A percentile compares a stretch with the other conserved stretches of the same genome.
phyloP scores from a whole-genome alignment of 2,329 filamentous ascomycete genomes.

The Tolypocladium cylindrosporum region DNA sequence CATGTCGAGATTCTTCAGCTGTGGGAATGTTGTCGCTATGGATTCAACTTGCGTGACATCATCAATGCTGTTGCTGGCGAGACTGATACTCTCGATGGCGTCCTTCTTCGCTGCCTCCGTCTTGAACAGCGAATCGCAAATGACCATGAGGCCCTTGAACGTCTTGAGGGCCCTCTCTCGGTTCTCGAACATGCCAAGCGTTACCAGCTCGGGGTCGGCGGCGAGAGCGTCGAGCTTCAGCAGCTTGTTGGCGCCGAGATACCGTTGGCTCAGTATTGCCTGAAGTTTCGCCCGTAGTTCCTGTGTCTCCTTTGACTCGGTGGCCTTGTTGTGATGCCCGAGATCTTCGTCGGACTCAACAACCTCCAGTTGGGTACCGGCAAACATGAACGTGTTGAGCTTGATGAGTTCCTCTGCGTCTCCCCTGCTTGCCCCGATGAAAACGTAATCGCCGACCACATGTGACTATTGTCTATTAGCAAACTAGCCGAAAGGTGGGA shows the following conservation, averaged over 20 bases:
- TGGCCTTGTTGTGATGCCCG: constrained; percentile 23
- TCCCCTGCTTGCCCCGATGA: constrained; percentile 55
- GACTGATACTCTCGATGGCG: constrained; percentile 70
- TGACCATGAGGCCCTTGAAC: constrained; percentile 82
- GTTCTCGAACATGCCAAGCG: constrained; percentile 66
- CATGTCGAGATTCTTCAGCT: constrained; percentile 80
- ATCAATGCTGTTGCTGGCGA: constrained; percentile 70
- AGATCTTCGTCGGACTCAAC: constrained; percentile 35
- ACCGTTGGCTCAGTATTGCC: constrained; percentile 63
- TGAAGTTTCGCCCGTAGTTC: constrained; percentile 62
- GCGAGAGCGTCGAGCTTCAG: constrained; percentile 74
- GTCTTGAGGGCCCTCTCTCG: constrained; percentile 71
- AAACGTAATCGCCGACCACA: constrained; percentile 57
- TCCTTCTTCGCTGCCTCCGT: constrained; percentile 62
- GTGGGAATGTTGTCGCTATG: constrained; percentile 70
- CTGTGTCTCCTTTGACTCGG: constrained; percentile 40
- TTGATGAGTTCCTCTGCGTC: constrained; percentile 56
- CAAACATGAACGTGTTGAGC: constrained; percentile 59
- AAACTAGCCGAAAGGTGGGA: not conserved
- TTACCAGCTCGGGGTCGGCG: constrained; percentile 59
- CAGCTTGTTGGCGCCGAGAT: constrained; percentile 60
- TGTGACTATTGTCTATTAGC: constrained; percentile 61
- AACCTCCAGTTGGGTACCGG: constrained; percentile 50
- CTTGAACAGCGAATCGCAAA: constrained; percentile 71
- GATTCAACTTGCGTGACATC: constrained; percentile 64